Conservation (phyloP, 2,329 filamentous ascomycete genomes). For the Colletotrichum sp. region DNA sequence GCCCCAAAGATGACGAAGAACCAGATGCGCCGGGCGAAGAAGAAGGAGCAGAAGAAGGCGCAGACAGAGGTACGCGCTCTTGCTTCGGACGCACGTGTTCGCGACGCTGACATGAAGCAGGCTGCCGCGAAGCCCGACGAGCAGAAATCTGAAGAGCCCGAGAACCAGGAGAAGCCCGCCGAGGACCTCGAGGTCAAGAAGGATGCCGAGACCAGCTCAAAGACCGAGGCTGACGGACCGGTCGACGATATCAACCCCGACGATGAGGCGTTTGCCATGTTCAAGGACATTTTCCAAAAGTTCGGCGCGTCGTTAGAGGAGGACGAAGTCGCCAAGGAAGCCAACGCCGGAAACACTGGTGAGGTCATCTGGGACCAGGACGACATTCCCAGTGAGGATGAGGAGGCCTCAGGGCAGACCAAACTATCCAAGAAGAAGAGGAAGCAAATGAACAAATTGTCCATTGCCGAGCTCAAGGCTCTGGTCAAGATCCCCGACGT, state of each 20-base stretch:
- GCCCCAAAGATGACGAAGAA: constrained; percentile 86
- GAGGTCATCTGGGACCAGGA: constrained; percentile 85
- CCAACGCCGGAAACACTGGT: constrained; percentile 76
- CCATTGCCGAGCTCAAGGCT: constrained; percentile 94
- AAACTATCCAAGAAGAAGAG: constrained; percentile 94
- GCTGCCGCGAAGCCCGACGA: constrained; percentile 22
- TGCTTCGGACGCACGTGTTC: too few relatives aligned
- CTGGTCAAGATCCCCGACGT: constrained; percentile 90
- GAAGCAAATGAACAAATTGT: constrained; percentile 90
- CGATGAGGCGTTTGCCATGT: constrained; percentile 83
- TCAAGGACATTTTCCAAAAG: constrained; percentile 80
- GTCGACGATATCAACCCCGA: constrained; percentile 71
- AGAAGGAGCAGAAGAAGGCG: constrained; percentile 86
- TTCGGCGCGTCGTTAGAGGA: constrained; percentile 74
- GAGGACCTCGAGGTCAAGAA: constrained; percentile 50
- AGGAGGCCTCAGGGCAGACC: constrained; percentile 66
- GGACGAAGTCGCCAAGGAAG: constrained; percentile 68
- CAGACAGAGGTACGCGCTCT: constrained; percentile 54
- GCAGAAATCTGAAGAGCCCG: constrained; percentile 32
- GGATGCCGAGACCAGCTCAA: constrained; percentile 37
- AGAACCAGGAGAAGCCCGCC: constrained; percentile 28
- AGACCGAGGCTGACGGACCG: constrained; percentile 48
- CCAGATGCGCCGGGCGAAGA: constrained; percentile 89
- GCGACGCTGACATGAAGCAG: constrained; percentile 2
- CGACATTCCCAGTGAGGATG: constrained; percentile 85